Evolutionary conservation across 2,329 filamentous ascomycete genomes (phyloP), one percentile per base, ranked within the genome.

Genomic region (Eutypa lata): DNA sequence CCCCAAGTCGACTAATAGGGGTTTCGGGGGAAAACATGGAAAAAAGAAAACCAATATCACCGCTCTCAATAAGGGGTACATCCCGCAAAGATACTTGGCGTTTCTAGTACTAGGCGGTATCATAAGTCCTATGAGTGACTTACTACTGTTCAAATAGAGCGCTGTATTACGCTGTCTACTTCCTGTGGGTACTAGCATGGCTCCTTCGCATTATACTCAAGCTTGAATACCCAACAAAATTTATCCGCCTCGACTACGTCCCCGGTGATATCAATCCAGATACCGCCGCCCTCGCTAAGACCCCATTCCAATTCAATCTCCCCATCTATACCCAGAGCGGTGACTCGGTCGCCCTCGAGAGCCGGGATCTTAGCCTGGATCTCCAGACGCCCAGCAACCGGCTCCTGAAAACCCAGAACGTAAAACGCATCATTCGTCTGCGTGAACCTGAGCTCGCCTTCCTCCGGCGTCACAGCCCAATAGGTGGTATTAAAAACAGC

Each of bases 401-500:
- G 76, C 51, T 70, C 64, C 7, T 66, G 67, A 21, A 81, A 56
- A 1, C 69, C 69, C 6, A 73, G 56, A 45, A 80, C 70, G 56
- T 80, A 81, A 53, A 82, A 81, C 0, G 78, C 77, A n/a, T 80
- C 71, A 2, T 65, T 51, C 0, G 71, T 79, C 54, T 73, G 72
- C 0, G 78, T 80, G 57, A 80, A 81, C 1, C 79, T 62, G 0
- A 81, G 57, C 2, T 70, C 64, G 43, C 18, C 26, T 48, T 14
- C 43, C 53, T 2, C 67, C 67, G 0, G 73, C 72, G 47, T 78
- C 26, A 66, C 58, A 35, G 64, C 63, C 64, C 65, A 66, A 51
- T 80, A 82, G 1, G 75, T 81, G 4, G 81, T 84, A 51, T 80
- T 78, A 61, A 78, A 84, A 19, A 85, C 74, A 2, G 79, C 79